phyloP scores from a whole-genome alignment of 2,329 filamentous ascomycete species.

The Aureobasidium leucospermi region DNA sequence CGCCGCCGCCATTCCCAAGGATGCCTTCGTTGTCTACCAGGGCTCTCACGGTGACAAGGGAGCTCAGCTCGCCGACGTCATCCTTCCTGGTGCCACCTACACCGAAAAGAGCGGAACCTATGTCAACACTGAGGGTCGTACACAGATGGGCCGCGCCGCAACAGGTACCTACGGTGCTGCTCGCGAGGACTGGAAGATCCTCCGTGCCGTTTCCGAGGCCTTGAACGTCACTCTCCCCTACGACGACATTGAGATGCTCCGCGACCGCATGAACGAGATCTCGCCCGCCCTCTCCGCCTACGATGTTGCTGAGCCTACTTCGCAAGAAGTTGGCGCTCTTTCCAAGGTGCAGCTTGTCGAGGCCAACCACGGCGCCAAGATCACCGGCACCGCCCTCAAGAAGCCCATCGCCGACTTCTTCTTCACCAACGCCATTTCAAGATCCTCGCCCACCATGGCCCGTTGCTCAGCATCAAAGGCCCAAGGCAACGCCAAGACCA shows the following conservation, averaged over 20 bases:
- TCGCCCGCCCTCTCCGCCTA: constrained; percentile 84
- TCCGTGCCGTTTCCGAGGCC: constrained; percentile 88
- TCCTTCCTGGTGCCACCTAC: constrained; percentile 91
- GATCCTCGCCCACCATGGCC: constrained; percentile 98
- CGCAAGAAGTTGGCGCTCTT: constrained; percentile 55
- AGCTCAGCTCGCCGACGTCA: constrained; percentile 84
- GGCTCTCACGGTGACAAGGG: constrained; percentile 95
- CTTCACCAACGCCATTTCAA: constrained; percentile 93
- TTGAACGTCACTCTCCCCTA: constrained; percentile 81
- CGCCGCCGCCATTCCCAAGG: constrained; percentile 81
- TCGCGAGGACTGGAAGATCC: constrained; percentile 97
- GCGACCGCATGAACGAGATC: constrained; percentile 92
- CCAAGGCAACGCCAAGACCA: constrained; percentile 41
- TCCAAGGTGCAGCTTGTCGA: constrained; percentile 95
- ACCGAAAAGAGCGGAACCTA: constrained; percentile 96
- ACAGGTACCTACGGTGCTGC: constrained; percentile 83
- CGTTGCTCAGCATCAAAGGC: constrained; percentile 92
- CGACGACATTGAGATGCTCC: constrained; percentile 80
- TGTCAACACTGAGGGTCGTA: constrained; percentile 94
- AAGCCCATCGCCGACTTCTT: constrained; percentile 93
- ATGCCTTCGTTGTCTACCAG: constrained; percentile 95
- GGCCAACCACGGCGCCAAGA: constrained; percentile 81
- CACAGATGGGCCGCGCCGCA: constrained; percentile 86
- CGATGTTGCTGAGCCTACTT: constrained; percentile 77
- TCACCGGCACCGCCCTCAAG: constrained; percentile 66